phyloP scores from a whole-genome alignment of 257 asterid genomes.

The Parsonsia alboflavescens region DNA sequence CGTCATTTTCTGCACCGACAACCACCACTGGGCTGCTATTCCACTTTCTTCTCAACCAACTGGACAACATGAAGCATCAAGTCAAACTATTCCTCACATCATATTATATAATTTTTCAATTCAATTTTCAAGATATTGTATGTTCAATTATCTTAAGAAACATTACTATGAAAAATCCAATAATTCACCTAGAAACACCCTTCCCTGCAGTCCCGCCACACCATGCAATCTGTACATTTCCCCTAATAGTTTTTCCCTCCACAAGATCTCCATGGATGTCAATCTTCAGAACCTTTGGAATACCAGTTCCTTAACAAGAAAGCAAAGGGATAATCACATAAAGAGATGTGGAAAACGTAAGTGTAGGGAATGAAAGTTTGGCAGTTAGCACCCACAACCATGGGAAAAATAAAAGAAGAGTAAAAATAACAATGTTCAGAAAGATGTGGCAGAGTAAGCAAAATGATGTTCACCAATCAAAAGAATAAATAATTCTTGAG shows the following conservation, averaged over 20 bases:
- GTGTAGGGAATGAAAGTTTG: background rate
- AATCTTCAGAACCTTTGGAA: slow-evolving; percentile 83
- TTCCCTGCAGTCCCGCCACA: slow-evolving; percentile 96
- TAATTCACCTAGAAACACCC: slow-evolving; percentile 83
- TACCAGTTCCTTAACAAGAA: slow-evolving; percentile 68
- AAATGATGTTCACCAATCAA: background rate
- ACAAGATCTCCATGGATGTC: slow-evolving; percentile 77
- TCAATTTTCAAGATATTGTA: background rate
- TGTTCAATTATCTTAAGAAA: slow-evolving; percentile 10
- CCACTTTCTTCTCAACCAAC: slow-evolving; percentile 95
- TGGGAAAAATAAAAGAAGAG: background rate
- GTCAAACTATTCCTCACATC: slow-evolving; percentile 11
- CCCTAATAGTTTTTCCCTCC: slow-evolving; percentile 75
- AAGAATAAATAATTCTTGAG: background rate
- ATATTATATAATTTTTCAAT: background rate
- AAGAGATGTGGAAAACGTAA: background rate
- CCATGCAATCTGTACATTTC: slow-evolving; percentile 88
- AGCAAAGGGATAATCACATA: background rate
- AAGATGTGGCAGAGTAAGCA: background rate
- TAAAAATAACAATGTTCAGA: background rate
- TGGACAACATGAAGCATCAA: slow-evolving; percentile 28
- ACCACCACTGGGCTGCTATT: slow-evolving; percentile 83
- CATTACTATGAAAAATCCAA: slow-evolving; percentile 14
- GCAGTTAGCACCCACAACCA: background rate
- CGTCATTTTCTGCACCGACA: slow-evolving; percentile 87